Conservation (phyloP, 2,329 filamentous ascomycete species). For the Hirsutella minnesotensis region DNA sequence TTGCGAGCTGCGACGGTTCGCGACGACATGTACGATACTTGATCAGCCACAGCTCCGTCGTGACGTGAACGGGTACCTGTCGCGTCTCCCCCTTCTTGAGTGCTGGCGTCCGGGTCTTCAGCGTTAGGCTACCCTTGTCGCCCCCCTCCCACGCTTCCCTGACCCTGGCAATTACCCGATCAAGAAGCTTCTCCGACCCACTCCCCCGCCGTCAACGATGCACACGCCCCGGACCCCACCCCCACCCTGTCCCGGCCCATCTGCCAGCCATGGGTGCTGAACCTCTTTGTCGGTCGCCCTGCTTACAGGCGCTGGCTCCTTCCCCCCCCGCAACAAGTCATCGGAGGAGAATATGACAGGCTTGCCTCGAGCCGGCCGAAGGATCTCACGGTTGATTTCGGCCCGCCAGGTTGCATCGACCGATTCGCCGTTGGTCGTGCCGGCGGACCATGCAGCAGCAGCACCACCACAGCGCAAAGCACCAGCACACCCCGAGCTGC, state of each 20-base stretch:
- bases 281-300: too few species aligned
- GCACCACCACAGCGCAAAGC: too few species aligned
- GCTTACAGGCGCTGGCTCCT: too few species aligned
- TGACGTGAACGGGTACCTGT: too few species aligned
- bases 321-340: constrained; percentile 4
- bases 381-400: constrained; percentile 1
- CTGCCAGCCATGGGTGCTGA: too few species aligned
- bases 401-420: background rate
- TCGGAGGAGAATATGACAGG: constrained; percentile 1
- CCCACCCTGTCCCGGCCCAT: too few species aligned
- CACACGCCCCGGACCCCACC: too few species aligned
- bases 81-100: constrained; percentile 1
- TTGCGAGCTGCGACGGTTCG: too few species aligned
- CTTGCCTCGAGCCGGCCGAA: constrained; percentile 1
- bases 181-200: constrained; percentile 10
- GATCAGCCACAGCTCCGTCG: too few species aligned
- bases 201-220: background rate
- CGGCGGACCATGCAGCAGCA: too few species aligned
- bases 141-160: background rate
- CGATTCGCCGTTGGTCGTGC: background rate
- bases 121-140: background rate
- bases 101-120: constrained; percentile 1
- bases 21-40: too few species aligned
- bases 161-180: constrained; percentile 9
- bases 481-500: too few species aligned